These are phyloP conservation scores for Elongisporangium prolatum DNA, from an alignment of 352 stramenopile genomes.

Conservation along the genomic window DNA sequence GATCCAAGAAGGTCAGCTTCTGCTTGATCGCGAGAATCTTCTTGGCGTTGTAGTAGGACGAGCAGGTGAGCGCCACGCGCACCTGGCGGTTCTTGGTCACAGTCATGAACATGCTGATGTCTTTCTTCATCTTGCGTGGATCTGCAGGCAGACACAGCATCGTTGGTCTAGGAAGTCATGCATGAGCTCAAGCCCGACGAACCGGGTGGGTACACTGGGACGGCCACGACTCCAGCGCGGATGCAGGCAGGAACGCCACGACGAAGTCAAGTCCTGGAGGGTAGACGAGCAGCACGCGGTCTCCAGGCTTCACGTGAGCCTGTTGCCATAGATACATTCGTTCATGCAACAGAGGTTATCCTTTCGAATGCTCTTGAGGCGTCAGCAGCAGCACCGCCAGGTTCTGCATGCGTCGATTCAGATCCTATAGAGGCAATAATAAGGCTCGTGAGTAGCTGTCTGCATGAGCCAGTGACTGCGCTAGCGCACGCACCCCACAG, in stretches of 20 bases:
- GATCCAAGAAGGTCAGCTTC: slow-evolving; percentile 64
- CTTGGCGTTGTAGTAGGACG: slow-evolving; percentile 93
- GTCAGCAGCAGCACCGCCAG: slow-evolving; percentile 58
- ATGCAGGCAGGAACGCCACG: slow-evolving; percentile 96
- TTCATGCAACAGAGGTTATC: slow-evolving; percentile 20
- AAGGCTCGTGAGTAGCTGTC: background rate
- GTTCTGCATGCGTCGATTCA: slow-evolving; percentile 63
- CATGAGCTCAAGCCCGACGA: slow-evolving; percentile 7
- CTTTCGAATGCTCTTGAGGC: slow-evolving; percentile 51
- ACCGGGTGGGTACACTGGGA: slow-evolving; percentile 87
- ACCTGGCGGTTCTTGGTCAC: slow-evolving; percentile 91
- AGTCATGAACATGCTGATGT: slow-evolving; percentile 93
- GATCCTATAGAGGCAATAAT: slow-evolving; percentile 30
- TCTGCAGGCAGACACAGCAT: slow-evolving; percentile 40
- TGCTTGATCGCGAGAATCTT: slow-evolving; percentile 87
- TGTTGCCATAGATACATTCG: slow-evolving; percentile 13
- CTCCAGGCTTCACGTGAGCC: slow-evolving; percentile 55
- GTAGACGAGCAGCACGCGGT: slow-evolving; percentile 95
- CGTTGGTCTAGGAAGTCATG: background rate
- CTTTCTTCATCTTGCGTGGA: slow-evolving; percentile 92
- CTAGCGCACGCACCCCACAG: slow-evolving; percentile 32
- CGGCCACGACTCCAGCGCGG: slow-evolving; percentile 89
- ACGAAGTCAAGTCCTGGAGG: slow-evolving; percentile 97
- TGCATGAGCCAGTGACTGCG: slow-evolving; percentile 4
- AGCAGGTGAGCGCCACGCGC: slow-evolving; percentile 90